Evolutionary conservation across 2,329 filamentous ascomycete species (phyloP).

Genomic region (Capronia epimyces): DNA sequence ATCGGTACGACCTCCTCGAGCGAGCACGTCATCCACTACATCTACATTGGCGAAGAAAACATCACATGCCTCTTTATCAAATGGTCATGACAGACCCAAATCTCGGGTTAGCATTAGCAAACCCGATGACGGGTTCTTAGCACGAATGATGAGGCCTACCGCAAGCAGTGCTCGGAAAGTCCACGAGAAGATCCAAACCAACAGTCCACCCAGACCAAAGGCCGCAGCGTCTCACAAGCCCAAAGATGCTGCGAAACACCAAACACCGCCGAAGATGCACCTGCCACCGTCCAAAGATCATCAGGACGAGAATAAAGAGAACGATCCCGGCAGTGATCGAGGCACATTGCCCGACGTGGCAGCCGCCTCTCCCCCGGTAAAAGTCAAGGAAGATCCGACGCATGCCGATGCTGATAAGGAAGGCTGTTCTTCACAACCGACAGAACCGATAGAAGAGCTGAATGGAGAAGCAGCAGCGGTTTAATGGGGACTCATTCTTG

Average conservation of each 20-base stretch:
- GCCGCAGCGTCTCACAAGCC: constrained; percentile 7
- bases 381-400: constrained; percentile 11
- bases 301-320: constrained; percentile 6
- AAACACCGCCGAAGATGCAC: constrained; percentile 13
- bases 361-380: constrained; percentile 6
- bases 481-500: neutral
- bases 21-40: constrained; percentile 24
- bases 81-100: constrained; percentile 34
- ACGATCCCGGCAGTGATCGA: constrained; percentile 5
- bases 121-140: constrained; percentile 45
- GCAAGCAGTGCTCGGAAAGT: constrained; percentile 47
- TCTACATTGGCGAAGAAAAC: constrained; percentile 30
- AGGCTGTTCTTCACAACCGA: constrained; percentile 1
- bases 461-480: constrained; percentile 1
- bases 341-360: constrained; percentile 4
- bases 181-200: constrained; percentile 43
- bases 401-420: neutral
- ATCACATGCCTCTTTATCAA: constrained; percentile 30
- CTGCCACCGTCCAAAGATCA: constrained; percentile 4
- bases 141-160: constrained; percentile 49
- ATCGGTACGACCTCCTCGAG: constrained; percentile 24
- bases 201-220: constrained; percentile 35
- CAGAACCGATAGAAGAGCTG: neutral
- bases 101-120: constrained; percentile 40
- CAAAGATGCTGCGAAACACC: constrained; percentile 10